Conservation (phyloP, 192 early-diverging fungal genomes). For the Rhizoclosmatium sp. region DNA sequence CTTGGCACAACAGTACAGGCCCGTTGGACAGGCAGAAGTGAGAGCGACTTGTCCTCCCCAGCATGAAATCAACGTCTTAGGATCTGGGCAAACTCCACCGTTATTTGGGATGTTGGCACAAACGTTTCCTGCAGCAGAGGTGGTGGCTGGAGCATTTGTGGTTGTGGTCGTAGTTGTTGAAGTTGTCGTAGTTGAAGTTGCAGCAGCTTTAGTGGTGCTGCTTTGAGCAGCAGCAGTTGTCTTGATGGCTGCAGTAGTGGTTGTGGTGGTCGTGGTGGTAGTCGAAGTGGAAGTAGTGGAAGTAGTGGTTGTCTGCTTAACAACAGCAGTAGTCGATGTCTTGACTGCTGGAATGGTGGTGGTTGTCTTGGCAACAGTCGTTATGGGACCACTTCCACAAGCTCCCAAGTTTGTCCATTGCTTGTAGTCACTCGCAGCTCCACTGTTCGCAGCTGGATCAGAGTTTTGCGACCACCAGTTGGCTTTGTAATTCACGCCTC, state of each 20-base stretch:
- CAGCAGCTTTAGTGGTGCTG: constrained; percentile 2
- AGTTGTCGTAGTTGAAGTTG: background rate
- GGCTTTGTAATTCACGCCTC: too few species aligned
- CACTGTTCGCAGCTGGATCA: too few species aligned
- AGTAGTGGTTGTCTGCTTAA: background rate
- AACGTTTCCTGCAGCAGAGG: background rate
- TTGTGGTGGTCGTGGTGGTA: background rate
- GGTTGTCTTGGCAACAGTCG: too few species aligned
- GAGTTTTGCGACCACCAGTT: too few species aligned
- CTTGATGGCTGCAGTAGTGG: background rate
- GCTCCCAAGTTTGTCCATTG: too few species aligned
- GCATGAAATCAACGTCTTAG: background rate
- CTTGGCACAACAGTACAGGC: background rate
- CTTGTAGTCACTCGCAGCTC: too few species aligned
- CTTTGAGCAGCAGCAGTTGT: background rate
- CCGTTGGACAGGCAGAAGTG: background rate
- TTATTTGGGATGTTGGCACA: background rate
- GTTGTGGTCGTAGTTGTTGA: background rate
- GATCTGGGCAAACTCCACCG: background rate
- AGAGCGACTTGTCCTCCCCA: background rate
- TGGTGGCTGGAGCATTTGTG: background rate
- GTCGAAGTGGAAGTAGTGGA: background rate
- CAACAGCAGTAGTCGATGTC: too few species aligned
- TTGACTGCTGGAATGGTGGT: too few species aligned
- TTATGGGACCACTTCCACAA: too few species aligned